Evolutionary conservation across 2,329 filamentous ascomycete genomes (phyloP).

Genomic region (Fusarium staphyleae): DNA sequence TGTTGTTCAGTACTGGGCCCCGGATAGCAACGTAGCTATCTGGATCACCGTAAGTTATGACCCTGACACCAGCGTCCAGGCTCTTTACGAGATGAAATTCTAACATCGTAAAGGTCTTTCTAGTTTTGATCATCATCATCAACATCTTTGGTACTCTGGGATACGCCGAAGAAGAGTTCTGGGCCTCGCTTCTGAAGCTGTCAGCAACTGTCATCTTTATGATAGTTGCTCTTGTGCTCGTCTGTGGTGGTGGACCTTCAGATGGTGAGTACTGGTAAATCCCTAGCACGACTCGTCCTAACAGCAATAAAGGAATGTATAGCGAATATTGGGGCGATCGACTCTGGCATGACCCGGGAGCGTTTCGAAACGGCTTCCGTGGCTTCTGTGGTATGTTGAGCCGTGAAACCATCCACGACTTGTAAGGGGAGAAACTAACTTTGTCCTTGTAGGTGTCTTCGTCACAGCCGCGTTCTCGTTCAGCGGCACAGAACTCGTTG

Average conservation of each 20-base stretch:
- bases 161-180: conserved; percentile 67
- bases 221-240: conserved; percentile 65
- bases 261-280: conserved; percentile 39
- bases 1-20: conserved; percentile 57
- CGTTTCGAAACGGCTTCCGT: conserved; percentile 76
- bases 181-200: conserved; percentile 64
- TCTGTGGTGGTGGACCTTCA: conserved; percentile 66
- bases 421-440: background rate
- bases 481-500: conserved; percentile 76
- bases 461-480: conserved; percentile 78
- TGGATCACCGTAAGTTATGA: conserved; percentile 56
- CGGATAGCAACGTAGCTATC: conserved; percentile 53
- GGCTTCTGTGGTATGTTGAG: conserved; percentile 73
- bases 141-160: conserved; percentile 64
- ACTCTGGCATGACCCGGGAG: conserved; percentile 58
- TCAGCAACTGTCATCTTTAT: conserved; percentile 68
- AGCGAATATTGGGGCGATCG: conserved; percentile 57
- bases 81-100: background rate
- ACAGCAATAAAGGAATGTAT: conserved; percentile 40
- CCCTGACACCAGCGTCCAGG: fast-evolving
- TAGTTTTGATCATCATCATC: conserved; percentile 58
- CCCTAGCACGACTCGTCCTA: no score
- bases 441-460: conserved; percentile 25
- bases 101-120: conserved; percentile 52
- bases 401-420: background rate